Percentiles rank a stretch among this genome's conserved stretches.
phyloP scores from a whole-genome alignment of 2,329 filamentous ascomycete species.

The Aspergillus calidoustus region DNA sequence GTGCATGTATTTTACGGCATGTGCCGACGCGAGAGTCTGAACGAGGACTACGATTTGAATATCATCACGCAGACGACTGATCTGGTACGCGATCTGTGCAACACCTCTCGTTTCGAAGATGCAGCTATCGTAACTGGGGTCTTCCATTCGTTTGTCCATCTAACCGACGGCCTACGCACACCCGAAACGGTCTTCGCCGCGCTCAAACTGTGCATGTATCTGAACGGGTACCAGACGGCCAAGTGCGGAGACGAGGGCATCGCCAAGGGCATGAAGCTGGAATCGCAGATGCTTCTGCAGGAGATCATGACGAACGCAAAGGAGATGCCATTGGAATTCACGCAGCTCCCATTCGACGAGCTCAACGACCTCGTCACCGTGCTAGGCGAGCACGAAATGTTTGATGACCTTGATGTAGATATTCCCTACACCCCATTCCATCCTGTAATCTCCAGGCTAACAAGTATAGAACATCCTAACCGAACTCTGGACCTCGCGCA shows the following conservation, averaged over 20 bases:
- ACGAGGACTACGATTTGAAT: conserved; percentile 36
- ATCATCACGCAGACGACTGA: conserved; percentile 35
- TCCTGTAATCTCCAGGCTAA: too few relatives aligned
- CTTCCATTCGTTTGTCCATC: conserved; percentile 40
- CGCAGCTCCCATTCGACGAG: conserved; percentile 40
- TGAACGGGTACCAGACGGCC: conserved; percentile 38
- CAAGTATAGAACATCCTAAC: conserved; percentile 41
- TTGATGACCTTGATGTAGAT: conserved; percentile 41
- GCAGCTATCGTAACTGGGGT: conserved; percentile 40
- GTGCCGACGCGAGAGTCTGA: conserved; percentile 37
- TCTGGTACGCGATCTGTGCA: conserved; percentile 37
- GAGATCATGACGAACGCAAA: conserved; percentile 38
- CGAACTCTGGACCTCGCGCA: conserved; percentile 52
- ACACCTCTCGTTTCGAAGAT: conserved; percentile 36
- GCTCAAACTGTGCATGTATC: conserved; percentile 43
- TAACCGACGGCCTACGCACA: conserved; percentile 38
- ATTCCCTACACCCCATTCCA: neutral
- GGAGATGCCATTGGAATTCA: conserved; percentile 37
- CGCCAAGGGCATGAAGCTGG: conserved; percentile 35
- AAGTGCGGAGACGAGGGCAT: conserved; percentile 35
- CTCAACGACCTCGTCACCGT: conserved; percentile 44
- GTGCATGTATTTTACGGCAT: conserved; percentile 40
- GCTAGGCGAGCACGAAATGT: conserved; percentile 44
- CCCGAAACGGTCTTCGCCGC: conserved; percentile 40
- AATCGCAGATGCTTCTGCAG: conserved; percentile 40